phyloP scores from a whole-genome alignment of 441 rosid species.

The Jatropha multifida region DNA sequence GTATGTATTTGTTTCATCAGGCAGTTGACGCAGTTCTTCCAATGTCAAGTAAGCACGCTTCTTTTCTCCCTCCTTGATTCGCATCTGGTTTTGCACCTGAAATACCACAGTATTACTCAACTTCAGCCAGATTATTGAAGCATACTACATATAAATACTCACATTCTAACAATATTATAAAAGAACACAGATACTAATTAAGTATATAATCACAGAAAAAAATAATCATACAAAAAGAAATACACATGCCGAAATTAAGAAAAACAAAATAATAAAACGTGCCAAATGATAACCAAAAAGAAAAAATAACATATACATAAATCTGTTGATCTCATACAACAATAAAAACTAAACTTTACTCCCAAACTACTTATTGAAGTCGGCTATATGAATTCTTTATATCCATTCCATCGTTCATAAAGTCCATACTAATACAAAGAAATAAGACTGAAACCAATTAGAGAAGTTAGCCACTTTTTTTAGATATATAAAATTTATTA shows the following conservation, averaged over 20 bases:
- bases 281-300: too few relatives aligned
- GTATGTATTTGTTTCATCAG: slow-evolving; percentile 80
- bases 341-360: too few relatives aligned
- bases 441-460: too few relatives aligned
- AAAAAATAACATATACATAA: too few relatives aligned
- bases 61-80: slow-evolving; percentile 83
- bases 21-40: slow-evolving; percentile 78
- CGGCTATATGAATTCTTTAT: too few relatives aligned
- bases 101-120: slow-evolving; percentile 21
- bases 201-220: background rate
- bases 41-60: slow-evolving; percentile 86
- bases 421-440: too few relatives aligned
- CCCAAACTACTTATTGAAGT: too few relatives aligned
- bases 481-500: too few relatives aligned
- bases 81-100: slow-evolving; percentile 85
- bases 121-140: slow-evolving; percentile 4
- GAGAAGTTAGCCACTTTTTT: too few relatives aligned
- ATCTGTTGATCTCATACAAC: background rate
- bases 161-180: background rate
- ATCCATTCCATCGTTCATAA: too few relatives aligned
- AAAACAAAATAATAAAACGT: background rate
- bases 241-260: too few relatives aligned
- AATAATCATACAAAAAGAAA: background rate
- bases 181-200: background rate
- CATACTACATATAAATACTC: background rate